Percentiles rank a stretch among this genome's conserved stretches.
phyloP scores from a whole-genome alignment of 805 yeast genomes.

The Dipodascopsis uninucleata region DNA sequence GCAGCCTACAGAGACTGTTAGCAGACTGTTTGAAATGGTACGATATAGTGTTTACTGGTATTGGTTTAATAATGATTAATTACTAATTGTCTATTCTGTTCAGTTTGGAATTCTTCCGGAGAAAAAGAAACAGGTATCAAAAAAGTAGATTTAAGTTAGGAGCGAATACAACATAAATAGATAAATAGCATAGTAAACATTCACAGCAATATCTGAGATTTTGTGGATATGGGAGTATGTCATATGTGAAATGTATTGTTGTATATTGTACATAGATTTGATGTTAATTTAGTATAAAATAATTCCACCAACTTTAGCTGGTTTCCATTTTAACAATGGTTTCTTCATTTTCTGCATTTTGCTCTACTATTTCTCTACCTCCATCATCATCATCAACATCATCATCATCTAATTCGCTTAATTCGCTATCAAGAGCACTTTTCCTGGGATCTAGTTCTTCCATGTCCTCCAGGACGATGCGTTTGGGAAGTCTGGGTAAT shows the following conservation, averaged over 20 bases:
- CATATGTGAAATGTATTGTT: not conserved
- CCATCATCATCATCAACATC: constrained; percentile 3
- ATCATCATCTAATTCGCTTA: constrained; percentile 19
- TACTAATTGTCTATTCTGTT: not conserved
- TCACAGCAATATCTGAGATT: too few relatives aligned
- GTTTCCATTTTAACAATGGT: not conserved
- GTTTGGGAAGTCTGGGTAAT: constrained; percentile 55
- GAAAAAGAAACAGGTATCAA: not conserved
- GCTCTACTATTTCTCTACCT: constrained; percentile 3
- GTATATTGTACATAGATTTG: not conserved
- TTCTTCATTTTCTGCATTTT: constrained; percentile 6
- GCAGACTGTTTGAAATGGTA: constrained; percentile 66
- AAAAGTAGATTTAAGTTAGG: too few relatives aligned
- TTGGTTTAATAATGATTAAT: not conserved
- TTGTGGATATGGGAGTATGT: too few relatives aligned
- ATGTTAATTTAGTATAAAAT: too few relatives aligned
- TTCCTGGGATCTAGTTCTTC: constrained; percentile 36
- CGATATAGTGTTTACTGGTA: not conserved
- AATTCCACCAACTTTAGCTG: constrained; percentile 9
- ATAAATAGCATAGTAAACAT: too few relatives aligned
- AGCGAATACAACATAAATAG: too few relatives aligned
- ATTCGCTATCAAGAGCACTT: constrained; percentile 40
- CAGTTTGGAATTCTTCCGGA: constrained; percentile 5
- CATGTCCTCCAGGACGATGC: constrained; percentile 38
- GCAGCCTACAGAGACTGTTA: constrained; percentile 81